phyloP scores from a whole-genome alignment of 495 filamentous ascomycete genomes.

The Margaritispora aquatica region DNA sequence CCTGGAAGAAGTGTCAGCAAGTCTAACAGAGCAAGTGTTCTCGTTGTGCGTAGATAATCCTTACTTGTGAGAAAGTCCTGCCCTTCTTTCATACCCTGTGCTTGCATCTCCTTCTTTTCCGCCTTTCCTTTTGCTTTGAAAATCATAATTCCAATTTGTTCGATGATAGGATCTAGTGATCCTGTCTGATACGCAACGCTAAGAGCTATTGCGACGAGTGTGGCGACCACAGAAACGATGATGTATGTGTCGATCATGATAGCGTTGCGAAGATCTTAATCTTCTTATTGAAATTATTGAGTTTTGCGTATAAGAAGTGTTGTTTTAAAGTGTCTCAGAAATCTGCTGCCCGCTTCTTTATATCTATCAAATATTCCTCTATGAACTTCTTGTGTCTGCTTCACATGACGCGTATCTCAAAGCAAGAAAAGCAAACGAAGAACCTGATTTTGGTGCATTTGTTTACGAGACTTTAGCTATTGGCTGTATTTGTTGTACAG shows the following conservation, averaged over 20 bases:
- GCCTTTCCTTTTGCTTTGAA: constrained; percentile 23
- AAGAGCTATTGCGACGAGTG: constrained; percentile 17
- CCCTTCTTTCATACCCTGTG: constrained; percentile 32
- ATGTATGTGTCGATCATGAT: constrained; percentile 13
- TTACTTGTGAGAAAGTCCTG: constrained; percentile 17
- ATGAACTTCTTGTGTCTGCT: no score
- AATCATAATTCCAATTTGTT: constrained; percentile 14
- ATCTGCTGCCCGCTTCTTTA: no score
- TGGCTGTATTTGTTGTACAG: no score
- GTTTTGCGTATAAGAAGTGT: background rate
- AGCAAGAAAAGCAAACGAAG: no score
- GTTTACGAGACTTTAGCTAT: no score
- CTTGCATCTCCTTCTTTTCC: constrained; percentile 39
- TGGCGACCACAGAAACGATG: constrained; percentile 11
- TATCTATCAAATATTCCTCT: no score
- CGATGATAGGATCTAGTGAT: constrained; percentile 18
- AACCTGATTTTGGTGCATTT: no score
- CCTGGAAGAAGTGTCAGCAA: background rate
- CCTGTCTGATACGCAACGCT: constrained; percentile 17
- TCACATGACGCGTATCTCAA: no score
- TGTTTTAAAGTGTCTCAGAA: background rate
- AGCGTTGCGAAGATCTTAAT: background rate
- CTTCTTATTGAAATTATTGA: background rate
- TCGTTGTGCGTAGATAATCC: background rate
- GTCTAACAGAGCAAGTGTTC: background rate